A percentile compares a stretch with the other conserved stretches of the same genome.
Conservation (phyloP, 495 filamentous ascomycete genomes). For the Neurospora sp. region DNA sequence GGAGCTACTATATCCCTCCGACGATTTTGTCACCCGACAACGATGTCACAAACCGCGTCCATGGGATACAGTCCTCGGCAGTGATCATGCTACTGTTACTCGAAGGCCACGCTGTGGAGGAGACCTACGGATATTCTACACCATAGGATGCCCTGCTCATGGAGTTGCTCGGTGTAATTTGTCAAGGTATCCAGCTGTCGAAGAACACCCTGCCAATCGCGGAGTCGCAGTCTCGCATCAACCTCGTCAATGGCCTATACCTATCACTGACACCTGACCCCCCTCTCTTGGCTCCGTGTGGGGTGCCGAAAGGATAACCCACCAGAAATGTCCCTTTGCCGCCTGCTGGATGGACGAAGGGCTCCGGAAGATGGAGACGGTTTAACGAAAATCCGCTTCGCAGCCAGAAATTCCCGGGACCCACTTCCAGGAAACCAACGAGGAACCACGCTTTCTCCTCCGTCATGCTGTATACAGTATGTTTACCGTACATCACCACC, state of each 20-base stretch:
- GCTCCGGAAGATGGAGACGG: not conserved
- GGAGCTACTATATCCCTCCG: not conserved
- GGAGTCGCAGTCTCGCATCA: slow-evolving; percentile 6
- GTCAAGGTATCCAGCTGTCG: slow-evolving; percentile 8
- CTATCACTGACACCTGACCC: not conserved
- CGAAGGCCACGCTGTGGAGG: not conserved
- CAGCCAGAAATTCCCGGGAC: not conserved
- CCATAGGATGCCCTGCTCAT: not conserved
- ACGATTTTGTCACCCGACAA: not conserved
- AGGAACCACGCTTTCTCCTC: not conserved
- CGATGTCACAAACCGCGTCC: not conserved
- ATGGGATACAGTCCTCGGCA: not conserved
- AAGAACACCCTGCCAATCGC: slow-evolving; percentile 8
- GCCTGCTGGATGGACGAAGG: not conserved
- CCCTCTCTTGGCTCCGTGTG: not conserved
- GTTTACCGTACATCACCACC: not conserved
- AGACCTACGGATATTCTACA: not conserved
- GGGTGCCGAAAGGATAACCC: not conserved
- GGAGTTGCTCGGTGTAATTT: not conserved
- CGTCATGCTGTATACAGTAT: not conserved
- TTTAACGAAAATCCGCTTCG: not conserved
- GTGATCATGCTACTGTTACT: not conserved
- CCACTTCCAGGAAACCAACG: not conserved
- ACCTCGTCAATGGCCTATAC: not conserved
- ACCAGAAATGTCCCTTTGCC: not conserved